A percentile compares a stretch with the other conserved stretches of the same genome.
phyloP scores from a whole-genome alignment of 2,329 filamentous ascomycete genomes.

The Trichoderma brevicompactum region DNA sequence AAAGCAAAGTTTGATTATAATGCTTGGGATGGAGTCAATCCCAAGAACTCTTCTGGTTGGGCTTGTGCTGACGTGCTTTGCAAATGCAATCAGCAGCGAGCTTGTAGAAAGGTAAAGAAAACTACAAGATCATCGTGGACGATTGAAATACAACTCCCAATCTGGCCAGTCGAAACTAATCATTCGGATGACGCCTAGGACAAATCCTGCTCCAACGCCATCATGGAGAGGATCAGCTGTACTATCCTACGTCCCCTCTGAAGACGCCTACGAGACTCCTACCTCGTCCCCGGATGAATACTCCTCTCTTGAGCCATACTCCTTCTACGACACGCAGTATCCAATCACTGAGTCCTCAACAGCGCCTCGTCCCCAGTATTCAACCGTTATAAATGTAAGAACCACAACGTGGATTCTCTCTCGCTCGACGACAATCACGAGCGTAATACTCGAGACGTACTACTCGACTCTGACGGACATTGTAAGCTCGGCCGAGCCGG shows the following conservation, averaged over 20 bases:
- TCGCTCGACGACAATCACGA: conserved; percentile 25
- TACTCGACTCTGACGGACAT: conserved; percentile 8
- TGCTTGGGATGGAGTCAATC: background rate
- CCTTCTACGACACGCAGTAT: conserved; percentile 4
- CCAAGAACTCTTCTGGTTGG: conserved; percentile 1
- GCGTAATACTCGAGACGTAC: conserved; percentile 19
- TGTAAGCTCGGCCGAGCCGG: background rate
- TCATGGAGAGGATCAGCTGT: conserved; percentile 11
- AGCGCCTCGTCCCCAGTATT: conserved; percentile 16
- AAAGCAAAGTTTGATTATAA: background rate
- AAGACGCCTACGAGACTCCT: conserved; percentile 1
- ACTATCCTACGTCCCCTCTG: background rate
- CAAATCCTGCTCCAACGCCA: background rate
- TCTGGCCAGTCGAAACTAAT: background rate
- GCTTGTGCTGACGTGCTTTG: conserved; percentile 7
- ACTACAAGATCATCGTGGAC: background rate
- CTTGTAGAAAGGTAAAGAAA: background rate
- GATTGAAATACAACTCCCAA: background rate
- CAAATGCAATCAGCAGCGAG: background rate
- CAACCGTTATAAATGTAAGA: background rate
- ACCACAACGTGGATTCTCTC: conserved; percentile 20
- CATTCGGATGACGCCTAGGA: background rate
- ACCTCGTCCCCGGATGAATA: background rate
- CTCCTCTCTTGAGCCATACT: conserved; percentile 7
- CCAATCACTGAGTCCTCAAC: background rate